These are phyloP conservation scores for Diaporthe eres DNA, from an alignment of 2,329 filamentous ascomycete genomes.

Conservation along the genomic window DNA sequence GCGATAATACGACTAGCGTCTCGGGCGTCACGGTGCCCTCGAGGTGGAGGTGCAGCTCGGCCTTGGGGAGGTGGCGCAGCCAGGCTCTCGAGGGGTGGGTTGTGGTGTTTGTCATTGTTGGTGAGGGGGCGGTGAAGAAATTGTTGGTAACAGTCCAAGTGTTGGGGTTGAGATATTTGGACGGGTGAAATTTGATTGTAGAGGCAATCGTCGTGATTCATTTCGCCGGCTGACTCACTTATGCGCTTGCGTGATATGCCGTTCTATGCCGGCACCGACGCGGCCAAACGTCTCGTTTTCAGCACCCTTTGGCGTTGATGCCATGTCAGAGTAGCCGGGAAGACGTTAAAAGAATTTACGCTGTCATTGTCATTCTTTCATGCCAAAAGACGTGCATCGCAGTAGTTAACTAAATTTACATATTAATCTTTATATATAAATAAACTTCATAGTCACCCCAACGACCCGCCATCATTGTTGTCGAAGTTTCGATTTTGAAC, in stretches of 20 bases:
- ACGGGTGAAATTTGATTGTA: rapidly evolving
- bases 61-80: constrained; percentile 41
- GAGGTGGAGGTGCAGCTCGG: constrained; percentile 42
- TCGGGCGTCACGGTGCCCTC: constrained; percentile 42
- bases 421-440: no score
- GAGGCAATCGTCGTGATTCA: neutral
- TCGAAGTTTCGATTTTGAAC: no score
- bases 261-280: neutral
- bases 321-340: no score
- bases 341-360: no score
- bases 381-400: no score
- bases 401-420: no score
- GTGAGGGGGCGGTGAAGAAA: neutral
- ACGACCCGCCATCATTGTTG: no score
- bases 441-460: no score
- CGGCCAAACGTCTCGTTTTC: neutral
- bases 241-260: neutral
- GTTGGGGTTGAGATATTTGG: neutral
- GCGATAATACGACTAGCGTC: constrained; percentile 41
- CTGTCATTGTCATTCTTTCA: rapidly evolving
- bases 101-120: constrained; percentile 5
- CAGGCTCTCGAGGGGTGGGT: constrained; percentile 11
- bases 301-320: neutral
- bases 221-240: neutral
- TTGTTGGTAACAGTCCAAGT: neutral